Conservation (phyloP, 805 yeast species). For the Scheffersomyces lignosus region DNA sequence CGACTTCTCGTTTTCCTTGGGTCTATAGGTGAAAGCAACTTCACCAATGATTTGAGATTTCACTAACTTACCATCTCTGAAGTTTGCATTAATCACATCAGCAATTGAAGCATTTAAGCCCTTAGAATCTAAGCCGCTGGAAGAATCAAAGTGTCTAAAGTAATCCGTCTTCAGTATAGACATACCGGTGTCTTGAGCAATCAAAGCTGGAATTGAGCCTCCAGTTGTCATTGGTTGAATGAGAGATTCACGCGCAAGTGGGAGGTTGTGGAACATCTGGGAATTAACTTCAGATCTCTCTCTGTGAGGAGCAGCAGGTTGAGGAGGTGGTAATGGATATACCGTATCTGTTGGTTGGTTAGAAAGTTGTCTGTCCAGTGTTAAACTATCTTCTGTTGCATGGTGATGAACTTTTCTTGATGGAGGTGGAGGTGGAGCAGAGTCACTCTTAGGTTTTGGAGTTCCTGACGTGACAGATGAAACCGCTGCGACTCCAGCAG, state of each 20-base stretch:
- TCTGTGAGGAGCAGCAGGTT: slow-evolving; percentile 13
- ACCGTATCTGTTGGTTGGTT: no score
- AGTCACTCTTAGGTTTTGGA: slow-evolving; percentile 9
- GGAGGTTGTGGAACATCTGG: slow-evolving; percentile 47
- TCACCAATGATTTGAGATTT: slow-evolving; percentile 78
- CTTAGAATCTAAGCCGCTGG: slow-evolving; percentile 11
- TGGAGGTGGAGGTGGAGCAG: slow-evolving; percentile 57
- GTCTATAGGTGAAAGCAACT: slow-evolving; percentile 71
- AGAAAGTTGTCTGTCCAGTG: neutral
- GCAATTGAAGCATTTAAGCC: slow-evolving; percentile 83
- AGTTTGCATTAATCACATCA: slow-evolving; percentile 77
- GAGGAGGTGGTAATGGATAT: no score
- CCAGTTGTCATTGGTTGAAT: slow-evolving; percentile 13
- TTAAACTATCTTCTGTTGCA: slow-evolving; percentile 19
- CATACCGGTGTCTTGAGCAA: slow-evolving; percentile 42
- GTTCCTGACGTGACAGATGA: neutral
- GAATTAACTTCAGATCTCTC: slow-evolving; percentile 46
- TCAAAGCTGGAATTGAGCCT: slow-evolving; percentile 16
- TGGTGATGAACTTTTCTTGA: slow-evolving; percentile 49
- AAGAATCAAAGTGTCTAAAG: slow-evolving; percentile 33
- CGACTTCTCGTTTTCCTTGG: slow-evolving; percentile 15
- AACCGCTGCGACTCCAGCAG: slow-evolving; percentile 3
- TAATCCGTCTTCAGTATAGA: slow-evolving; percentile 51
- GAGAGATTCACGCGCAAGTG: slow-evolving; percentile 36
- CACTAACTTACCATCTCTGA: slow-evolving; percentile 62